Evolutionary conservation across 208 protist genomes (phyloP).

Genomic region (Leishmania tarentolae): DNA sequence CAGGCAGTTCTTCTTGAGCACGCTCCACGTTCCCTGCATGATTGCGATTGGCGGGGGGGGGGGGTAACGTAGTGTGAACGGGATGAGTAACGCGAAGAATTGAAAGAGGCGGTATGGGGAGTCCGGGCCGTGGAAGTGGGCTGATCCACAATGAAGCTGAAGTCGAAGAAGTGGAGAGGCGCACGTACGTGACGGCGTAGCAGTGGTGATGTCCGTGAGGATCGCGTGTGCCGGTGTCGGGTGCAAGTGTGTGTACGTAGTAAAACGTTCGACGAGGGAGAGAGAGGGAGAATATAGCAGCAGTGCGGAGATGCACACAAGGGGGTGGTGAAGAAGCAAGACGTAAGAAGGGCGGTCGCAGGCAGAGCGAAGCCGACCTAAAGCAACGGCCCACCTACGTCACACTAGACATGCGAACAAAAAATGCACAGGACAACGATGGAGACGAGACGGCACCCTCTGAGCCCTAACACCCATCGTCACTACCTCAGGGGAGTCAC

Average conservation of each 20-base stretch:
- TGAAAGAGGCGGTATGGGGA: neutral
- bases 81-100: neutral
- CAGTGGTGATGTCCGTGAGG: neutral
- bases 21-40: slow-evolving; percentile 85
- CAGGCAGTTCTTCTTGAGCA: slow-evolving; percentile 80
- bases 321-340: neutral
- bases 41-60: neutral
- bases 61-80: neutral
- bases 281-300: neutral
- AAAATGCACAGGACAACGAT: too few species aligned
- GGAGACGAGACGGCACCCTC: too few species aligned
- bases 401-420: too few species aligned
- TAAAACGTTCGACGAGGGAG: neutral
- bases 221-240: neutral
- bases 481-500: too few species aligned
- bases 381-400: too few species aligned
- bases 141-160: neutral
- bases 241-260: slow-evolving; percentile 9
- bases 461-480: too few species aligned
- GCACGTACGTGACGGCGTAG: neutral
- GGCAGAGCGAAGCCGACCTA: too few species aligned
- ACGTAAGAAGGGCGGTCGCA: neutral
- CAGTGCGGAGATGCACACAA: neutral
- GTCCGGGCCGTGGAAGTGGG: neutral
- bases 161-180: slow-evolving; percentile 5